Evolutionary conservation across 1,284 basidiomycete species (phyloP).

Genomic region (Ustilago tritici): DNA sequence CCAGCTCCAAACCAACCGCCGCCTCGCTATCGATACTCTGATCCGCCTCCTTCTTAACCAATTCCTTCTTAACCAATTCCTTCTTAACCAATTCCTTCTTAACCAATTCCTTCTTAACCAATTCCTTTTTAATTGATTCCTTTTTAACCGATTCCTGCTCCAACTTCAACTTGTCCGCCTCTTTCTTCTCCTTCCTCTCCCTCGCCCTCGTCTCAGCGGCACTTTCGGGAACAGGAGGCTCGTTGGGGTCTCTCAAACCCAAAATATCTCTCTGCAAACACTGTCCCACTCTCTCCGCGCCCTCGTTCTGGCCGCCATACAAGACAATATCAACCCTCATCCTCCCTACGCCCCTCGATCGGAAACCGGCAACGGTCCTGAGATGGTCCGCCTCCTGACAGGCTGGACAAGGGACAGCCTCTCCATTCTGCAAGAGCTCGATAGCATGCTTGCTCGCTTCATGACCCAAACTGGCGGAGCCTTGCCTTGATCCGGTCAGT

Average conservation of each 20-base stretch:
- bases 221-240: conserved; percentile 64
- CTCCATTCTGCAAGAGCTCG: conserved; percentile 71
- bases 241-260: conserved; percentile 65
- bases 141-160: conserved; percentile 23
- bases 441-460: conserved; percentile 55
- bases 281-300: conserved; percentile 79
- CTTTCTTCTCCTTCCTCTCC: conserved; percentile 48
- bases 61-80: background rate
- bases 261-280: conserved; percentile 67
- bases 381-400: conserved; percentile 80
- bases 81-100: conserved; percentile 17
- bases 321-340: conserved; percentile 88
- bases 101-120: too few species aligned
- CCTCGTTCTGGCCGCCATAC: conserved; percentile 89
- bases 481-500: conserved; percentile 34
- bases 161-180: conserved; percentile 23
- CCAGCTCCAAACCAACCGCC: conserved; percentile 32
- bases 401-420: conserved; percentile 81
- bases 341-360: conserved; percentile 82
- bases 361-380: conserved; percentile 81
- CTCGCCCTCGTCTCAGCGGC: conserved; percentile 52
- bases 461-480: conserved; percentile 36
- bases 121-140: background rate
- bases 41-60: conserved; percentile 6
- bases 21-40: conserved; percentile 37